Evolutionary conservation across 495 filamentous ascomycete genomes (phyloP).

Genomic region (Aspergillus egyptiacus): DNA sequence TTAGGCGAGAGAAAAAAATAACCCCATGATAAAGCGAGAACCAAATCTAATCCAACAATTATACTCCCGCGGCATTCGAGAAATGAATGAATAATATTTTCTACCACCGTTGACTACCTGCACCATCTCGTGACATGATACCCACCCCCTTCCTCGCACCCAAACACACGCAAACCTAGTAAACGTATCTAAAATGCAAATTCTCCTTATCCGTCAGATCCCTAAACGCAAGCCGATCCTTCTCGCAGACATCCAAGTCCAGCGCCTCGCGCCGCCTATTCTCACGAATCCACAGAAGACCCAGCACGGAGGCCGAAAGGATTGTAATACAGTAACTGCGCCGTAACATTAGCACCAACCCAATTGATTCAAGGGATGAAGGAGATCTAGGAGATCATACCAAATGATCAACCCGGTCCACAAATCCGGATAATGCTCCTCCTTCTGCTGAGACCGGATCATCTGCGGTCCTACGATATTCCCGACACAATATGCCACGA

Average conservation of each 20-base stretch:
- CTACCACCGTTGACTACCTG: too few relatives aligned
- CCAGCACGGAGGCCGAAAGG: constrained; percentile 46
- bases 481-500: constrained; percentile 68
- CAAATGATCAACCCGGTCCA: constrained; percentile 69
- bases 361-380: background rate
- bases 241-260: constrained; percentile 52
- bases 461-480: constrained; percentile 70
- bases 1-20: too few relatives aligned
- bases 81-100: too few relatives aligned
- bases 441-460: constrained; percentile 53
- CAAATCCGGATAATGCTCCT: constrained; percentile 60
- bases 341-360: background rate
- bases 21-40: too few relatives aligned
- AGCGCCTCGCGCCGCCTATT: constrained; percentile 46
- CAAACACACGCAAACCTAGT: too few relatives aligned
- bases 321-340: constrained; percentile 59
- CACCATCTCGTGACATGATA: too few relatives aligned
- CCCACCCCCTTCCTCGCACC: too few relatives aligned
- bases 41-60: too few relatives aligned
- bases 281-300: constrained; percentile 49
- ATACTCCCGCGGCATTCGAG: too few relatives aligned
- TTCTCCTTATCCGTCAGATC: constrained; percentile 76
- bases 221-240: constrained; percentile 59
- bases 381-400: background rate
- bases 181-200: constrained; percentile 64